Conservation (phyloP, 768 basidiomycete genomes). For the Psilocybe subaeruginosa region DNA sequence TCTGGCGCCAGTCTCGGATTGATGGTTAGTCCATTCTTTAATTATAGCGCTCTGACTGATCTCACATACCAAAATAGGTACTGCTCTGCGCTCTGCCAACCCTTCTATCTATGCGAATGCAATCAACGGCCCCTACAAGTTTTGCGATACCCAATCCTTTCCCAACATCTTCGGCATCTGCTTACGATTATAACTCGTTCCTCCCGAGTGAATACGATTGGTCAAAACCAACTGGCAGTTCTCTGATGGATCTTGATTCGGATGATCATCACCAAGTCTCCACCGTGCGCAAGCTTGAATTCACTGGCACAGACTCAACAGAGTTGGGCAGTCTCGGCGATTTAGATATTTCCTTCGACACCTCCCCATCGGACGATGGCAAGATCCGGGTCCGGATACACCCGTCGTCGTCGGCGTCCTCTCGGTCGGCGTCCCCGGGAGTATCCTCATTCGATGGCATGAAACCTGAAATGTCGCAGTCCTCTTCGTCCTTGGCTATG, state of each 20-base stretch:
- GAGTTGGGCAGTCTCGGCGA: slow-evolving; percentile 53
- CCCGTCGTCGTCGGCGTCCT: slow-evolving; percentile 50
- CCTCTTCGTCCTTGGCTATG: slow-evolving; percentile 29
- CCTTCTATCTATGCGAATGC: slow-evolving; percentile 68
- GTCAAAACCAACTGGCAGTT: slow-evolving; percentile 36
- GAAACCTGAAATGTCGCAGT: slow-evolving; percentile 26
- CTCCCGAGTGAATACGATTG: slow-evolving; percentile 60
- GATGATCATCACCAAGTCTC: slow-evolving; percentile 33
- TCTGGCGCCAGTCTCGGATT: slow-evolving; percentile 69
- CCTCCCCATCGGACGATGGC: slow-evolving; percentile 63
- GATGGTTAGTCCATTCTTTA: slow-evolving; percentile 54
- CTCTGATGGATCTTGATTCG: slow-evolving; percentile 52
- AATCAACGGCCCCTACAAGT: slow-evolving; percentile 54
- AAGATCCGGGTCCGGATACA: slow-evolving; percentile 78
- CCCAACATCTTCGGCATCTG: slow-evolving; percentile 40
- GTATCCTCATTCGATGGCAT: slow-evolving; percentile 22
- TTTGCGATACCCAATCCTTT: slow-evolving; percentile 58
- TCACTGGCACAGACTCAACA: slow-evolving; percentile 54
- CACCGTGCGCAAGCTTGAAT: slow-evolving; percentile 55
- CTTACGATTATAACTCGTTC: slow-evolving; percentile 51
- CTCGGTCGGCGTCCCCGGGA: slow-evolving; percentile 29
- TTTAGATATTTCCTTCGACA: slow-evolving; percentile 76
- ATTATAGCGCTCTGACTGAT: slow-evolving; percentile 13
- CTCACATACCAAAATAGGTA: slow-evolving; percentile 49
- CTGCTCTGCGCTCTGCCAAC: slow-evolving; percentile 78